Evolutionary conservation across 768 basidiomycete genomes (phyloP).

Genomic region (Lactarius trivialis): DNA sequence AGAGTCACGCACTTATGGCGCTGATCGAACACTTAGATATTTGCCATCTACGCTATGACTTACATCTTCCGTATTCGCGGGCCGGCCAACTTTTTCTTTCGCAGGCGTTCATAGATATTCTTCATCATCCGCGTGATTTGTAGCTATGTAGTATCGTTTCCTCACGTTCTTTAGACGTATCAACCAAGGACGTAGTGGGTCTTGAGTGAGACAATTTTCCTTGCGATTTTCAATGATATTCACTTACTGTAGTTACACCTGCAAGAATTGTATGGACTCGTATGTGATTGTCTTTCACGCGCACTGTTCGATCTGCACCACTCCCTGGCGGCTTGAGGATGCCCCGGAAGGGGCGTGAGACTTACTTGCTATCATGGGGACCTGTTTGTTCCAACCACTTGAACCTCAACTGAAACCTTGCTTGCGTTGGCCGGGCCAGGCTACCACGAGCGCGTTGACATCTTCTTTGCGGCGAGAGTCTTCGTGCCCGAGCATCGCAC

Average conservation of each 20-base stretch:
- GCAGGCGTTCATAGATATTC: not conserved
- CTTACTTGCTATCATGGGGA: too few species aligned
- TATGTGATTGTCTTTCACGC: not conserved
- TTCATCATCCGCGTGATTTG: too few species aligned
- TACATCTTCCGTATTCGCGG: slow-evolving; percentile 47
- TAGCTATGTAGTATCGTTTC: not conserved
- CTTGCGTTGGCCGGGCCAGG: too few species aligned
- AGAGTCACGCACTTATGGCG: not conserved
- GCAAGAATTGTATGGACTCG: not conserved
- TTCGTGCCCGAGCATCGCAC: slow-evolving; percentile 28
- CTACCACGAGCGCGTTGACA: too few species aligned
- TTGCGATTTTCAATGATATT: not conserved
- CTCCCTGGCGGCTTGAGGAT: not conserved
- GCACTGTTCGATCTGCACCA: too few species aligned
- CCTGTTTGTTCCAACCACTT: too few species aligned
- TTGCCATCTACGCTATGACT: slow-evolving; percentile 43
- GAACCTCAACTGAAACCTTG: too few species aligned
- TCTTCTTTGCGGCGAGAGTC: slow-evolving; percentile 70
- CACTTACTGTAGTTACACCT: not conserved
- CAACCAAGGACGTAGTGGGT: too few species aligned
- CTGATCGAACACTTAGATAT: slow-evolving; percentile 32
- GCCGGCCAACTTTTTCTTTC: slow-evolving; percentile 21
- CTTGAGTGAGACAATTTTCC: too few species aligned
- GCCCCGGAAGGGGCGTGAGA: too few species aligned
- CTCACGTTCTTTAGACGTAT: not conserved